Conservation (phyloP, 768 basidiomycete genomes). For the Termitomyces heimii region DNA sequence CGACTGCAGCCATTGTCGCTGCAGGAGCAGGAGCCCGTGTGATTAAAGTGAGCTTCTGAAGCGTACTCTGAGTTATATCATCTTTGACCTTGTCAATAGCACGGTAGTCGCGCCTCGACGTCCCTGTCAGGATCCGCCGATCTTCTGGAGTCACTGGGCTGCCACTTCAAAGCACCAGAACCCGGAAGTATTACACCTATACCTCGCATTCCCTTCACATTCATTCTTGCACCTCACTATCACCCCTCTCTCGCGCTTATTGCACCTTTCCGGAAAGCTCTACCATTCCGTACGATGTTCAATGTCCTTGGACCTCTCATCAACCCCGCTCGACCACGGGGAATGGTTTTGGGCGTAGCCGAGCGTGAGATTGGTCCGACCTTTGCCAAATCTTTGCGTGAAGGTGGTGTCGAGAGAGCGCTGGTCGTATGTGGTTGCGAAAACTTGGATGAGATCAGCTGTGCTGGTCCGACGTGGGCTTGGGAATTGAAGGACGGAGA, state of each 20-base stretch:
- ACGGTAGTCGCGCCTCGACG: conserved; percentile 86
- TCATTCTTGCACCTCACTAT: conserved; percentile 92
- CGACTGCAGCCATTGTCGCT: conserved; percentile 88
- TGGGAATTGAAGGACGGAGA: conserved; percentile 75
- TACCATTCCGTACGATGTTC: conserved; percentile 96
- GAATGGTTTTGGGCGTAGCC: conserved; percentile 91
- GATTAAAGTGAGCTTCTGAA: conserved; percentile 58
- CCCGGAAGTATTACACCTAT: conserved; percentile 53
- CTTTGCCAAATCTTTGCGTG: conserved; percentile 69
- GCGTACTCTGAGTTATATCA: background rate
- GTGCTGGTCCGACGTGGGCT: conserved; percentile 81
- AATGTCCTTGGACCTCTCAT: conserved; percentile 92
- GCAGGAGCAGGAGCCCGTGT: conserved; percentile 93
- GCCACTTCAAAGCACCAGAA: conserved; percentile 63
- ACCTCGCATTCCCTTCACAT: conserved; percentile 73
- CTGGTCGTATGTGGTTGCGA: conserved; percentile 93
- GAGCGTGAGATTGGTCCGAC: conserved; percentile 73
- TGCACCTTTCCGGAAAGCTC: conserved; percentile 75
- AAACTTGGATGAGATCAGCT: conserved; percentile 91
- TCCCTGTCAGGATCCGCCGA: conserved; percentile 95
- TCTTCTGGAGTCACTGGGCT: conserved; percentile 78
- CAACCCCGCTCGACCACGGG: conserved; percentile 81
- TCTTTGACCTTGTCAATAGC: conserved; percentile 39
- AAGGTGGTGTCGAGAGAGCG: conserved; percentile 75
- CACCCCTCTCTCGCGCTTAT: conserved; percentile 82